phyloP scores from a whole-genome alignment of 2,329 filamentous ascomycete species.

The Coniella lustricola region DNA sequence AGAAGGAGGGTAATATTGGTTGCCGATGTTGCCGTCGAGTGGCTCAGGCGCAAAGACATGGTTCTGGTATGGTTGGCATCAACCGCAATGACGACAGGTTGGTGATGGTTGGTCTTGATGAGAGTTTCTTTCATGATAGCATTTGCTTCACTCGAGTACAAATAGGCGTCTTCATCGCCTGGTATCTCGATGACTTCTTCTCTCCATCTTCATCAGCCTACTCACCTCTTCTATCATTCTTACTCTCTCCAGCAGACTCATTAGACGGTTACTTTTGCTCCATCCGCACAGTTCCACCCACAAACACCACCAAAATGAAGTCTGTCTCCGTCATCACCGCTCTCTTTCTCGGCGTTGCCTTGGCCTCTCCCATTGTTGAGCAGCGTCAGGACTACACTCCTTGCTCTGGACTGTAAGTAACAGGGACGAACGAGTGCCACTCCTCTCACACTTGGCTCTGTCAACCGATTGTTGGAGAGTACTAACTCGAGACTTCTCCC shows the following conservation, averaged over 20 bases:
- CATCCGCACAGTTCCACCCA: not conserved
- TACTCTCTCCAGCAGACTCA: too few relatives aligned
- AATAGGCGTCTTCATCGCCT: too few relatives aligned
- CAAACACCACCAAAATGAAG: conserved; percentile 10
- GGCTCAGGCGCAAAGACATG: too few relatives aligned
- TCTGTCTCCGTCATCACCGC: conserved; percentile 7
- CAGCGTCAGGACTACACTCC: conserved; percentile 33
- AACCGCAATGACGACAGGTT: too few relatives aligned
- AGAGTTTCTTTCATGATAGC: too few relatives aligned
- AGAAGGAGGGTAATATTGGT: too few relatives aligned
- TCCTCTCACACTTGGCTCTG: not conserved
- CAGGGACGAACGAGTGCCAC: not conserved
- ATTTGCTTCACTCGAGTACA: too few relatives aligned
- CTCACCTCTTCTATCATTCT: not conserved
- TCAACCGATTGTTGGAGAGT: not conserved
- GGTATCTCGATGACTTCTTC: too few relatives aligned
- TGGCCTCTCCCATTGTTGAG: conserved; percentile 23
- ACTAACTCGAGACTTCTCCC: not conserved
- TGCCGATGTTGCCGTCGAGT: too few relatives aligned
- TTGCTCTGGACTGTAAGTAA: conserved; percentile 30
- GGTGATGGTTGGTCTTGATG: too few relatives aligned
- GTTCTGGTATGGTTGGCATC: too few relatives aligned
- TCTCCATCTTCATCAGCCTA: not conserved
- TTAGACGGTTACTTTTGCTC: too few relatives aligned
- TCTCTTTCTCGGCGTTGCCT: conserved; percentile 6